Base-by-base conservation (phyloP, 441 rosid genomes). In the Metrosideros polymorpha region DNA sequence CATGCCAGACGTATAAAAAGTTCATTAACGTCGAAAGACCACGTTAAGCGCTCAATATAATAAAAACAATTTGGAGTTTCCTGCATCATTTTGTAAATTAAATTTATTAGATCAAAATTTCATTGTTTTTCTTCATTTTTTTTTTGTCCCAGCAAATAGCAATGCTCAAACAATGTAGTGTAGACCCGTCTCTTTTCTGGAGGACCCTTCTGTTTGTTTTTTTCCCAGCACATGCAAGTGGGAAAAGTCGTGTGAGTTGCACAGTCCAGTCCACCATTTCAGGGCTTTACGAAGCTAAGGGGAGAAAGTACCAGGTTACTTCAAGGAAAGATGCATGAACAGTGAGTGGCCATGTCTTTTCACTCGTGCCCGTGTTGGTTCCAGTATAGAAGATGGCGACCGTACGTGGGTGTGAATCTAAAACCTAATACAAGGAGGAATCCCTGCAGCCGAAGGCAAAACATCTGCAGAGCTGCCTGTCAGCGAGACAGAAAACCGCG, bases 221-320 rank as follows among this genome's bases (percentile, higher is more conserved):
- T 71, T 39, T 50, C 18, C 79, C 79, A 22, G 39, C 79, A 71
- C 79, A 71, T 22, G 49, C 47, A 22, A 39, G 79, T 12, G n/a
- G 24, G 22, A 39, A 71, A 71, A 25, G 47, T 42, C 39, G 79
- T 39, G 45, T 19, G 79, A 39, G 79, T 47, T 10, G 79, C 79
- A 22, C 79, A 22, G 79, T 71, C 47, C 79, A 71, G 86, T 75
- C 86, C 86, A 53, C 86, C 86, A 52, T 85, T 85, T 51, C 86
- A 35, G 86, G 63, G 83, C 86, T 51, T 85, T 53, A 63, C 39
- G 54, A 82, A 71, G 79, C 79, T 71, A 39, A 71, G 49, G 79
- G 47, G 79, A 71, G 79, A 71, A 71, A 71, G 47, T 39, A 71
- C 49, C 79, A 71, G 79, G 79, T 71, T 71, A 24, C 79, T 71